Conservation (phyloP, 345 rosid species). For the Pistacia atlantica region DNA sequence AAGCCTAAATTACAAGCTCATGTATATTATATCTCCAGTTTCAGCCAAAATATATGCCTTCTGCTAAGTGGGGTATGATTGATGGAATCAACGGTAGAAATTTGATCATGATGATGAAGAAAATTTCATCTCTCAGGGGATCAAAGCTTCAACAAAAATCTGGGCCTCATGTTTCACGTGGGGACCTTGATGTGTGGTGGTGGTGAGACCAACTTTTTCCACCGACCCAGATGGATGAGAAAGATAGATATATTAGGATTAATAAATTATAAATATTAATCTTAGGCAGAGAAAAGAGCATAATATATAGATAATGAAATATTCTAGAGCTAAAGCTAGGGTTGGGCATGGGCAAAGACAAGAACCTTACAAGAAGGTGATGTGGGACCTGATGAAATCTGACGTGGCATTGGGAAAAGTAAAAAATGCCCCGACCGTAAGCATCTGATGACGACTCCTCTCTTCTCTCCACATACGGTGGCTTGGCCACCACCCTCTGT, state of each 20-base stretch:
- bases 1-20: neutral
- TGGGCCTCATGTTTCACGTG: conserved; percentile 30
- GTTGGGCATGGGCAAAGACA: conserved; percentile 15
- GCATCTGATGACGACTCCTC: conserved; percentile 33
- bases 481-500: conserved; percentile 17
- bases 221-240: conserved; percentile 18
- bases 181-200: conserved; percentile 26
- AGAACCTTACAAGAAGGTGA: conserved; percentile 22
- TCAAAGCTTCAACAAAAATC: conserved; percentile 12
- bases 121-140: neutral
- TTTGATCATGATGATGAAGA: neutral
- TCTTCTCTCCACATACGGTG: conserved; percentile 25
- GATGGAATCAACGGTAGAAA: conserved; percentile 1
- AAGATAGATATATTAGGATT: neutral
- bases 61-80: neutral
- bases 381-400: conserved; percentile 21
- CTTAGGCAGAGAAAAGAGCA: neutral
- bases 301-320: neutral
- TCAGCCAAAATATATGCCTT: neutral
- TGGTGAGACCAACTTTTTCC: conserved; percentile 28
- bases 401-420: conserved; percentile 29
- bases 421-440: conserved; percentile 15
- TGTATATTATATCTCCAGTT: too few species aligned
- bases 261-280: neutral
- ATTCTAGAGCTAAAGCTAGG: neutral